phyloP scores from a whole-genome alignment of 495 filamentous ascomycete species.

The Immersiella caudata region DNA sequence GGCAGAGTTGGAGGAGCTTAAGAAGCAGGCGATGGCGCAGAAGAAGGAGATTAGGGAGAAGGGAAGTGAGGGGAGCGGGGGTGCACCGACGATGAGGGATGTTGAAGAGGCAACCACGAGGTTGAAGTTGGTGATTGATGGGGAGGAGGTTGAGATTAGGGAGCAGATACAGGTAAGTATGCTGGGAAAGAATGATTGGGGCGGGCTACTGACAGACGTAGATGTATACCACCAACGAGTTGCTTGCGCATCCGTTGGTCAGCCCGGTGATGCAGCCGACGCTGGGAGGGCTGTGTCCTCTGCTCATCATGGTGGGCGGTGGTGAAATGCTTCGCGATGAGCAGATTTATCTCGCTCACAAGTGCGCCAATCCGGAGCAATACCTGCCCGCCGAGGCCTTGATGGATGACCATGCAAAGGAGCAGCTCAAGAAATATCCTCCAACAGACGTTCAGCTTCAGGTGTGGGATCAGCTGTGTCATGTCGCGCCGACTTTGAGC shows the following conservation, averaged over 20 bases:
- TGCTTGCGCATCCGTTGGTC: conserved; percentile 84
- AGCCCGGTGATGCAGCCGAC: conserved; percentile 85
- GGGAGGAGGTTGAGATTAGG: conserved; percentile 68
- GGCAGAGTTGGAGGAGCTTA: conserved; percentile 61
- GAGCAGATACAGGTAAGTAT: conserved; percentile 80
- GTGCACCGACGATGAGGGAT: conserved; percentile 31
- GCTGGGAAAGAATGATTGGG: neutral
- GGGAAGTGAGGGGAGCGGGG: conserved; percentile 12
- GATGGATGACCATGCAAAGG: conserved; percentile 62
- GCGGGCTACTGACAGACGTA: conserved; percentile 29
- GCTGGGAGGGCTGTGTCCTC: conserved; percentile 83
- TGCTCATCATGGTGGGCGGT: conserved; percentile 83
- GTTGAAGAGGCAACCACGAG: conserved; percentile 45
- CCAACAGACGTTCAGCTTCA: conserved; percentile 94
- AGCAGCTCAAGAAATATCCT: conserved; percentile 66
- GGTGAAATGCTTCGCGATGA: conserved; percentile 90
- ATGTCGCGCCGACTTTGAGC: conserved; percentile 86
- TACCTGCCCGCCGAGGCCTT: conserved; percentile 70
- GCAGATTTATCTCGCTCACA: conserved; percentile 93
- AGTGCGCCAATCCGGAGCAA: conserved; percentile 76
- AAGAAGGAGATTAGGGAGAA: conserved; percentile 25
- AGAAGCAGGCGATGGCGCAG: conserved; percentile 35
- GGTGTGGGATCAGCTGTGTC: conserved; percentile 93
- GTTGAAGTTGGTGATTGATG: conserved; percentile 69
- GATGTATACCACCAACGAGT: conserved; percentile 87